phyloP scores from a whole-genome alignment of 2,329 filamentous ascomycete genomes.

The Bipolaris bicolor region DNA sequence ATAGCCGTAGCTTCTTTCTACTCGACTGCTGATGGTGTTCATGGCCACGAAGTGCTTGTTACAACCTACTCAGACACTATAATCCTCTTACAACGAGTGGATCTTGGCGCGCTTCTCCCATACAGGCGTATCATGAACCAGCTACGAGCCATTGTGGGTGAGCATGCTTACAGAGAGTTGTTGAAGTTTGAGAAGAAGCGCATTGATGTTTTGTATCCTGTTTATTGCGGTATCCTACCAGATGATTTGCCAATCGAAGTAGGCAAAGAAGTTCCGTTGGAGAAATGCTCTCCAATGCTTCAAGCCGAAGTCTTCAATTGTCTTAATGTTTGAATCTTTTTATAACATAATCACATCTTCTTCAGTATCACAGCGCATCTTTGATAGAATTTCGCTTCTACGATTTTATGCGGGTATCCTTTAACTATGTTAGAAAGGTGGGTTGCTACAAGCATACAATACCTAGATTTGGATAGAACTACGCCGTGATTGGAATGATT shows the following conservation, averaged over 20 bases:
- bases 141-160: not conserved
- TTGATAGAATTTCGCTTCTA: too few species aligned
- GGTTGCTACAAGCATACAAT: too few species aligned
- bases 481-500: not conserved
- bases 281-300: not conserved
- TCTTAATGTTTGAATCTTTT: not conserved
- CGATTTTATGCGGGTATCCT: not conserved
- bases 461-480: too few species aligned
- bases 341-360: not conserved
- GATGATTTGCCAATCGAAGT: not conserved
- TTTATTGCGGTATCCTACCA: not conserved
- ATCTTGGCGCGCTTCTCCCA: conserved; percentile 1
- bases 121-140: not conserved
- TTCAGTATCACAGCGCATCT: not conserved
- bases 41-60: not conserved
- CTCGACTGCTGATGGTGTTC: conserved; percentile 3
- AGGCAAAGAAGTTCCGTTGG: not conserved
- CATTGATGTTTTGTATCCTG: not conserved
- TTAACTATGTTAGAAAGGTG: not conserved
- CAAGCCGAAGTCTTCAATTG: not conserved
- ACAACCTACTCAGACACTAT: not conserved
- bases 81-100: not conserved
- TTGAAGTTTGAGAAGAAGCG: not conserved
- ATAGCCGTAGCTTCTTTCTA: not conserved
- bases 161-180: not conserved